These are phyloP conservation scores for Tetrapyrgos nigripes DNA, from an alignment of 1,284 basidiomycete species.

Conservation along the genomic window DNA sequence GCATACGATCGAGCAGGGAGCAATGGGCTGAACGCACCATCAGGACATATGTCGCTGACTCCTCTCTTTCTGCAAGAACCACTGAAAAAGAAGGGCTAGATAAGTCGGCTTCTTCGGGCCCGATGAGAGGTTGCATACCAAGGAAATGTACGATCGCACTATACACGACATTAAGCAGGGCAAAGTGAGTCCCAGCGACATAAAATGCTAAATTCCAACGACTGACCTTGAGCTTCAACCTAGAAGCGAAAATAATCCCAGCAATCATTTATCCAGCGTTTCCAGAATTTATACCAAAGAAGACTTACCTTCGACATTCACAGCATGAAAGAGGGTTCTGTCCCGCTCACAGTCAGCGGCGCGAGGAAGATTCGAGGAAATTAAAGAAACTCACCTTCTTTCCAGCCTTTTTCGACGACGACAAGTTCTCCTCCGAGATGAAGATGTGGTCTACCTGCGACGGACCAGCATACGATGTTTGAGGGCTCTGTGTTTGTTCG, in stretches of 20 bases:
- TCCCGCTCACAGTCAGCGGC: not conserved
- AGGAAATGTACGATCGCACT: conserved; percentile 67
- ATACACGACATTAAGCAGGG: conserved; percentile 17
- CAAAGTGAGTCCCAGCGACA: not conserved
- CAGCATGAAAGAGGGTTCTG: conserved; percentile 60
- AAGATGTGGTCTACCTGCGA: conserved; percentile 47
- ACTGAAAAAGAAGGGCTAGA: conserved; percentile 17
- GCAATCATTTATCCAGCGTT: conserved; percentile 6
- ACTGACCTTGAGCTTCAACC: conserved; percentile 56
- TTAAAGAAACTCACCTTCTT: conserved; percentile 41
- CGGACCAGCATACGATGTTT: conserved; percentile 12
- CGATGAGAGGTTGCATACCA: conserved; percentile 40
- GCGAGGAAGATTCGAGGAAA: conserved; percentile 2
- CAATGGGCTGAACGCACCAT: conserved; percentile 48
- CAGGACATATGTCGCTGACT: conserved; percentile 68
- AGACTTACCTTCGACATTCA: conserved; percentile 60
- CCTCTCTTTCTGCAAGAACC: conserved; percentile 67
- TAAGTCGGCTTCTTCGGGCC: not conserved
- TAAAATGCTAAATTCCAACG: conserved; percentile 6
- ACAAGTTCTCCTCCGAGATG: conserved; percentile 41
- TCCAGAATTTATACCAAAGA: not conserved
- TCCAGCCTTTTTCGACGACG: conserved; percentile 41
- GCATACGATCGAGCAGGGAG: conserved; percentile 6
- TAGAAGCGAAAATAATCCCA: conserved; percentile 26
- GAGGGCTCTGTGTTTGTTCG: conserved; percentile 1